phyloP scores from a whole-genome alignment of 257 asterid genomes.

The Cynanchum wilfordii region DNA sequence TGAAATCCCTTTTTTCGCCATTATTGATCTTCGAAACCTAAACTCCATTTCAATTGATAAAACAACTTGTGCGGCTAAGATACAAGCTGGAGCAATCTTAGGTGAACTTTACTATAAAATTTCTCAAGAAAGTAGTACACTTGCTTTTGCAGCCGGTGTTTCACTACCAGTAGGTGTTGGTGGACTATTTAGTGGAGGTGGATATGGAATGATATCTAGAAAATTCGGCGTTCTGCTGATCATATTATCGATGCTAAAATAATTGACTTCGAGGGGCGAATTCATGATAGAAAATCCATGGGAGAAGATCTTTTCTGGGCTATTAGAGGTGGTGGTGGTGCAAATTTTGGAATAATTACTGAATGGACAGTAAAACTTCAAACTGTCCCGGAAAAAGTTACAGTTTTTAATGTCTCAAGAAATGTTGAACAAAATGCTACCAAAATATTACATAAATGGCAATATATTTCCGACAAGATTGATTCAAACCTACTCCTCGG shows the following conservation, averaged over 20 bases:
- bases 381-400: slow-evolving; percentile 31
- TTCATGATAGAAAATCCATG: slow-evolving; percentile 41
- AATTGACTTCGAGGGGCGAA: slow-evolving; percentile 18
- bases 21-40: slow-evolving; percentile 34
- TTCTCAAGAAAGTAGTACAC: slow-evolving; percentile 15
- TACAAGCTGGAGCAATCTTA: slow-evolving; percentile 32
- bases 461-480: slow-evolving; percentile 21
- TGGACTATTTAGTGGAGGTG: slow-evolving; percentile 50
- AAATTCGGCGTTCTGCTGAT: slow-evolving; percentile 41
- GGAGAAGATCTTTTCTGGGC: slow-evolving; percentile 54
- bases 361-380: slow-evolving; percentile 34
- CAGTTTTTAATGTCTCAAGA: slow-evolving; percentile 5
- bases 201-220: slow-evolving; percentile 33
- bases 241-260: slow-evolving; percentile 36
- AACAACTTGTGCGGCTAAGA: slow-evolving; percentile 25
- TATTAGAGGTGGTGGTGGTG: slow-evolving; percentile 46
- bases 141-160: slow-evolving; percentile 39
- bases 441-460: slow-evolving; percentile 36
- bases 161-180: slow-evolving; percentile 47
- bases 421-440: slow-evolving; percentile 39
- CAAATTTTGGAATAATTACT: slow-evolving; percentile 37
- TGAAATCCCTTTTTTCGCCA: slow-evolving; percentile 21
- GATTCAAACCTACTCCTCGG: slow-evolving; percentile 27
- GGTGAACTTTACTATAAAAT: slow-evolving; percentile 32
- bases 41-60: slow-evolving; percentile 17